Conservation (phyloP, 2,329 filamentous ascomycete genomes). For the Penicillium sp. region DNA sequence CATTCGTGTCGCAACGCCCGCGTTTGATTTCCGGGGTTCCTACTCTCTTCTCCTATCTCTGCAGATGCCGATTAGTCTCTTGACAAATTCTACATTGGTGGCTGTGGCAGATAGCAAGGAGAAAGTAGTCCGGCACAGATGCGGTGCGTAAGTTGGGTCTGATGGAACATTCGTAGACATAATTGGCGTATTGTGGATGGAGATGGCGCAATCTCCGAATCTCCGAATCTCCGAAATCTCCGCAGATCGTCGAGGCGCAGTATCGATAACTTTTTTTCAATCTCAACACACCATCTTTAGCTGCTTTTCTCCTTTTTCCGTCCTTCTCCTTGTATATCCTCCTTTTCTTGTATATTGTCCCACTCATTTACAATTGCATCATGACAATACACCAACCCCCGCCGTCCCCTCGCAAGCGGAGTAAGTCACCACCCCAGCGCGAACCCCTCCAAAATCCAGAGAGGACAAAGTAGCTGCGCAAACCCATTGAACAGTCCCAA, state of each 20-base stretch:
- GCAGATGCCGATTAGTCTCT: slow-evolving; percentile 22
- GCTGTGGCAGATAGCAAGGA: slow-evolving; percentile 2
- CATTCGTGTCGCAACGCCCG: slow-evolving; percentile 13
- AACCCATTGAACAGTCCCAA: neutral
- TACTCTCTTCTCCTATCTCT: slow-evolving; percentile 7
- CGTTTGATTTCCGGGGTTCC: slow-evolving; percentile 12
- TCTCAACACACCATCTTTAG: neutral
- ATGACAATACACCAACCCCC: neutral
- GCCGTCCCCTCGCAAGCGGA: slow-evolving; percentile 3
- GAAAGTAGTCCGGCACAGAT: slow-evolving; percentile 6
- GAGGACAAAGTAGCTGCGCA: neutral
- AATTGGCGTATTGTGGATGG: neutral
- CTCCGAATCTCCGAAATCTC: neutral
- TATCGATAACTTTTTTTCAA: neutral
- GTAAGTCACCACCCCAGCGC: neutral
- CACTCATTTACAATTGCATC: neutral
- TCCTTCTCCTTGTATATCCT: neutral
- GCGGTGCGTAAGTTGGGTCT: slow-evolving; percentile 10
- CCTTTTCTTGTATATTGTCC: neutral
- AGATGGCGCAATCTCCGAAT: neutral
- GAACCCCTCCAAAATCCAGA: neutral
- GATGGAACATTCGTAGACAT: slow-evolving; percentile 19
- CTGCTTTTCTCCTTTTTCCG: neutral
- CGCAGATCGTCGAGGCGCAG: neutral
- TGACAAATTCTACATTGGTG: slow-evolving; percentile 16